Base-by-base conservation (phyloP, 768 basidiomycete species). In the Mycena sanguinolenta region DNA sequence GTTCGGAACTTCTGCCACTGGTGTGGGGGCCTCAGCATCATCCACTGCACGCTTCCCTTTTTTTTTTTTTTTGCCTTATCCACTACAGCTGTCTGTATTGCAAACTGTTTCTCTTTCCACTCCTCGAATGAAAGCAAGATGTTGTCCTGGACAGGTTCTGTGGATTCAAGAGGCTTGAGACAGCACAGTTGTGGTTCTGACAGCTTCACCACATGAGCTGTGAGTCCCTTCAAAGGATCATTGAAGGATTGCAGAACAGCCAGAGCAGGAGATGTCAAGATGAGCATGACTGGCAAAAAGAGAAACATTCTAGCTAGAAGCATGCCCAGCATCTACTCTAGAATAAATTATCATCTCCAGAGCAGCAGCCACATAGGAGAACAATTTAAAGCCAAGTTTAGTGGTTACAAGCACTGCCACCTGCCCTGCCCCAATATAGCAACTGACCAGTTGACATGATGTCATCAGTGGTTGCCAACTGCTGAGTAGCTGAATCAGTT, bases 41-140 rank as follows among this genome's bases (percentile, higher is more conserved):
- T 65, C 59, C 25, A 44, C 63, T 70, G 13, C 44, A 2, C 63
- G 69, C 42, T 60, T 63, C 44, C 70, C 65, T 44, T 59, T 3
- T 79, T 75, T 27, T 77, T 77, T n/a, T 76, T 77, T 46, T 74
- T 74, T 27, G 74, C 73, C 58, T 77, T 79, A 17, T 71, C 71
- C 44, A 78, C 77, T 23, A 79, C 76, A n/a, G 79, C 76, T 16
- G 75, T 77, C 70, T 88, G 84, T 42, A 81, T 74, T 34, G 79
- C 79, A 57, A 83, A 75, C 66, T 91, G 91, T 73, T 88, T 93
- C 36, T 88, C 88, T 76, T 95, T 95, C 95, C 95, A 96, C 73
- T 95, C 95, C 75, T 95, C 92, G 75, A 96, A 96, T 0, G 93
- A 93, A 25, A 95, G 86, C 25, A 95, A 81, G 7, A 91, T 79